A percentile compares a stretch with the other conserved stretches of the same genome.
phyloP scores from a whole-genome alignment of 2,329 filamentous ascomycete species.

The Penicillium crustosum region DNA sequence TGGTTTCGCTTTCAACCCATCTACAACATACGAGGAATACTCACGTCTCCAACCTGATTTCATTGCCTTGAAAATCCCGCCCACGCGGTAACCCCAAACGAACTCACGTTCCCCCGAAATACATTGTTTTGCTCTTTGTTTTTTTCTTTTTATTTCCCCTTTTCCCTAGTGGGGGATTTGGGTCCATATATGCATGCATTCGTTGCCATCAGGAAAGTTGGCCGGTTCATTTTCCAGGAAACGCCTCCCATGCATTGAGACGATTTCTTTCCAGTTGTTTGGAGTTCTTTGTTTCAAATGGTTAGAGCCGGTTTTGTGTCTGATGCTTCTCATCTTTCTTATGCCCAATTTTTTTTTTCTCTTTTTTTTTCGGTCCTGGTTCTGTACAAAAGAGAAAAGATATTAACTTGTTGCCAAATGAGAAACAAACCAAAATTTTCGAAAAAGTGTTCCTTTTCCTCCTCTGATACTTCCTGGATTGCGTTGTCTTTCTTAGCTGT shows the following conservation, averaged over 20 bases:
- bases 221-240: constrained; percentile 8
- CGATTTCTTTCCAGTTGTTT: constrained; percentile 16
- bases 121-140: constrained; percentile 5
- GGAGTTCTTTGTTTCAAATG: constrained; percentile 18
- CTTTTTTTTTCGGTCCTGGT: constrained; percentile 19
- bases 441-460: constrained; percentile 9
- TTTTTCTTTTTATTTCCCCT: constrained; percentile 1
- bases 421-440: constrained; percentile 23
- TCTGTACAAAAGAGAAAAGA: constrained; percentile 27
- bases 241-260: constrained; percentile 8
- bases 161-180: not conserved
- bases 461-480: not conserved
- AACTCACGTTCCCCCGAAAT: constrained; percentile 9
- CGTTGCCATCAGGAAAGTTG: constrained; percentile 9
- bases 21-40: not conserved
- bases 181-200: constrained; percentile 14
- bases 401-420: constrained; percentile 23
- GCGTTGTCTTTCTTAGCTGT: not conserved
- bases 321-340: constrained; percentile 15
- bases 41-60: not conserved
- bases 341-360: constrained; percentile 15
- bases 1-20: not conserved
- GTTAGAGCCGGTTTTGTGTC: constrained; percentile 17
- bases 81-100: not conserved
- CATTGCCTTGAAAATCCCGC: not conserved